These are phyloP conservation scores for Blakeslea trispora DNA, from an alignment of 371 early-diverging fungal species.

Conservation along the genomic window DNA sequence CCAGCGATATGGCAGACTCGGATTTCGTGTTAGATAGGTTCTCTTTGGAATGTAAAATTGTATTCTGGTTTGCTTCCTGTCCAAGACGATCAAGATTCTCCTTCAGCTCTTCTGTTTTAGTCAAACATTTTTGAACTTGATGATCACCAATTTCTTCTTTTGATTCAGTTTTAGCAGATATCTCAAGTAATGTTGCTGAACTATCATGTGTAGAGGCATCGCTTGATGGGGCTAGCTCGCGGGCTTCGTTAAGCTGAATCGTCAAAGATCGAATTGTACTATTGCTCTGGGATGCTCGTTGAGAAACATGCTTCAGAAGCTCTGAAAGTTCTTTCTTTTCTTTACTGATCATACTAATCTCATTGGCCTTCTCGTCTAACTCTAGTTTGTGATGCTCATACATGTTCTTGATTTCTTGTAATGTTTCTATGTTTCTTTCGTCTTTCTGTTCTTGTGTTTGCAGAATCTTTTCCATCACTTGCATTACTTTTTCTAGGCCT, in stretches of 20 bases:
- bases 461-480: conserved; percentile 35
- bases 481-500: conserved; percentile 34
- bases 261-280: conserved; percentile 15
- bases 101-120: conserved; percentile 16
- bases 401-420: conserved; percentile 38
- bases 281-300: conserved; percentile 30
- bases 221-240: not conserved
- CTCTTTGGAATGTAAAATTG: conserved; percentile 18
- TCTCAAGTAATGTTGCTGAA: too few relatives aligned
- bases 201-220: not conserved
- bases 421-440: conserved; percentile 25
- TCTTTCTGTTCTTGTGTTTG: conserved; percentile 38
- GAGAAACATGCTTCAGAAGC: conserved; percentile 17
- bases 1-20: too few relatives aligned
- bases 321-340: conserved; percentile 28
- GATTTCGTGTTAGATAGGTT: conserved; percentile 34
- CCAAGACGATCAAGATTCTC: conserved; percentile 22
- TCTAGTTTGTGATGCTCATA: conserved; percentile 34
- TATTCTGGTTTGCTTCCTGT: conserved; percentile 23
- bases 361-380: conserved; percentile 29
- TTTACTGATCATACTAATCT: conserved; percentile 22
- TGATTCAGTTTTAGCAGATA: conserved; percentile 8
- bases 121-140: conserved; percentile 1
- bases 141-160: conserved; percentile 7
- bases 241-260: conserved; percentile 18